These are phyloP conservation scores for Chaetomium globosum DNA, from an alignment of 2,329 filamentous ascomycete species.

Conservation along the genomic window DNA sequence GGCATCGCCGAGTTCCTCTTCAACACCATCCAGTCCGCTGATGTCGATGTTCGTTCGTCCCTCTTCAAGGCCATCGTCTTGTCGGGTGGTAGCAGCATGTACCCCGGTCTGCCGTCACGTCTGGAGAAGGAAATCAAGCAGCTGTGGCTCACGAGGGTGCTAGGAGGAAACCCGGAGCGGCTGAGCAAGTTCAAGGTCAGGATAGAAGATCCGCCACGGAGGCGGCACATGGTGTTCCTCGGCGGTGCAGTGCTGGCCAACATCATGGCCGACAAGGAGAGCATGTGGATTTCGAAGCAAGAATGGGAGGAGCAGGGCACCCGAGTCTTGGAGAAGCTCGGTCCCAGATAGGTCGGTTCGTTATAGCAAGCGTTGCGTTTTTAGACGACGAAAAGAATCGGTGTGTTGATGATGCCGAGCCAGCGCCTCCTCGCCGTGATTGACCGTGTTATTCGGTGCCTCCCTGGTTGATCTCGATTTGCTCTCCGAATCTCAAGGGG, in stretches of 20 bases:
- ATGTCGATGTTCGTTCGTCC: slow-evolving; percentile 90
- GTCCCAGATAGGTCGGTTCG: slow-evolving; percentile 66
- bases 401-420: neutral
- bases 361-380: slow-evolving; percentile 29
- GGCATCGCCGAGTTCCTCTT: slow-evolving; percentile 97
- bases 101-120: slow-evolving; percentile 89
- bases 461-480: neutral
- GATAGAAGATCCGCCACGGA: slow-evolving; percentile 94
- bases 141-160: slow-evolving; percentile 89
- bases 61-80: slow-evolving; percentile 97
- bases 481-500: no score
- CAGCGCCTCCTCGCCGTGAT: neutral
- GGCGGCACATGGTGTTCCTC: slow-evolving; percentile 97
- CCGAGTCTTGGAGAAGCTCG: slow-evolving; percentile 85
- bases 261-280: slow-evolving; percentile 98
- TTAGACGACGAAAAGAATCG: slow-evolving; percentile 17
- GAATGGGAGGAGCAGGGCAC: slow-evolving; percentile 96
- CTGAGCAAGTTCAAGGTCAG: slow-evolving; percentile 99
- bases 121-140: slow-evolving; percentile 99
- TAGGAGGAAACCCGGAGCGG: slow-evolving; percentile 89
- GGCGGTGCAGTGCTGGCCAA: slow-evolving; percentile 95
- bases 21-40: slow-evolving; percentile 96
- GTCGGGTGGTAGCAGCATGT: slow-evolving; percentile 98
- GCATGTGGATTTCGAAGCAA: slow-evolving; percentile 97
- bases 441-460: neutral